Conservation (phyloP, 2,329 filamentous ascomycete genomes). For the Plenodomus lindquistii region DNA sequence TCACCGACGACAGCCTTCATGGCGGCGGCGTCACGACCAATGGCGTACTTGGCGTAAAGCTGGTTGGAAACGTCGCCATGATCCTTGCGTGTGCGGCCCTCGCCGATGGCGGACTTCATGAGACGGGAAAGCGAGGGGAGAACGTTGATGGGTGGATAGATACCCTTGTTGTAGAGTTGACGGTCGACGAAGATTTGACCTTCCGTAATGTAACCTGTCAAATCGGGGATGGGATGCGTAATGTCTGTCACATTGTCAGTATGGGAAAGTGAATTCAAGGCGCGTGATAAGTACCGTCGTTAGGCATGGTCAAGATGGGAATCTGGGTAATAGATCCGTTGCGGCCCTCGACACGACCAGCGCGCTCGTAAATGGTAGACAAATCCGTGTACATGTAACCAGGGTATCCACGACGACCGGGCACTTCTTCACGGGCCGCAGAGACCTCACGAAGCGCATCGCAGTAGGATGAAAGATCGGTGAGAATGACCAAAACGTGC, state of each 20-base stretch:
- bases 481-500: slow-evolving; percentile 98
- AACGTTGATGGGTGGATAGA: slow-evolving; percentile 99
- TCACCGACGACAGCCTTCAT: slow-evolving; percentile 99
- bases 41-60: slow-evolving; percentile 99
- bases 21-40: slow-evolving; percentile 94
- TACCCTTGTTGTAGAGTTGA: slow-evolving; percentile 90
- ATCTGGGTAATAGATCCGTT: slow-evolving; percentile 99
- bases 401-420: slow-evolving; percentile 97
- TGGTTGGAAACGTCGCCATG: slow-evolving; percentile 99
- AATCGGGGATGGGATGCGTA: slow-evolving; percentile 96
- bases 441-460: slow-evolving; percentile 98
- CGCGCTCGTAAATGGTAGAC: slow-evolving; percentile 99
- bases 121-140: slow-evolving; percentile 96
- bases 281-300: slow-evolving; percentile 68
- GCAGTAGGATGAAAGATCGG: slow-evolving; percentile 96
- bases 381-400: slow-evolving; percentile 99
- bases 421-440: slow-evolving; percentile 96
- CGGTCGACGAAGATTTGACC: slow-evolving; percentile 98
- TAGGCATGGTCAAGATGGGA: slow-evolving; percentile 98
- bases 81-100: slow-evolving; percentile 94
- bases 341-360: slow-evolving; percentile 92
- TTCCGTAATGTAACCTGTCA: slow-evolving; percentile 99
- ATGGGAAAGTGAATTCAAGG: too few relatives aligned
- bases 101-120: slow-evolving; percentile 99
- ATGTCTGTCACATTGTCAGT: slow-evolving; percentile 65